phyloP scores from a whole-genome alignment of 116 monocot genomes.

The Posidonia oceanica region DNA sequence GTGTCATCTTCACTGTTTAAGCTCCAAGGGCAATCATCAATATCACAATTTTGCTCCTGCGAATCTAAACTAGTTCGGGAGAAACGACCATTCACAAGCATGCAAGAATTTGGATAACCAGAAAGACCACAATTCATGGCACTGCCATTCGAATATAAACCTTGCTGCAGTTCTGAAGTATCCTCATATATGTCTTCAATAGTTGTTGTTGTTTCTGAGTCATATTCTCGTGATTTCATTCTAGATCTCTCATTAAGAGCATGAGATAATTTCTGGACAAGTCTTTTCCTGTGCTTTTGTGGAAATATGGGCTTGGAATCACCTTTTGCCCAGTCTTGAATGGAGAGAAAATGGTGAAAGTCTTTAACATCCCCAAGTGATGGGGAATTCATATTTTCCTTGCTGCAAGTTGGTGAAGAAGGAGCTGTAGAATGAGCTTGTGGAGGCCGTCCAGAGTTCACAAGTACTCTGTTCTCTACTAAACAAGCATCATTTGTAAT shows the following conservation, averaged over 20 bases:
- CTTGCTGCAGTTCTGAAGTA: constrained; percentile 13
- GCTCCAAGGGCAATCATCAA: neutral
- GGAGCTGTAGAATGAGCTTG: constrained; percentile 39
- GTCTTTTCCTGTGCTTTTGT: constrained; percentile 16
- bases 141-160: constrained; percentile 7
- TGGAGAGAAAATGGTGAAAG: constrained; percentile 8
- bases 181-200: constrained; percentile 61
- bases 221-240: constrained; percentile 18
- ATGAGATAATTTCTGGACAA: constrained; percentile 12
- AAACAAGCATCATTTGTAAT: constrained; percentile 18
- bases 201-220: constrained; percentile 39
- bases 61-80: constrained; percentile 4
- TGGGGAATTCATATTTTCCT: constrained; percentile 27
- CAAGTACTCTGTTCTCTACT: constrained; percentile 25
- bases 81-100: constrained; percentile 6
- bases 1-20: constrained; percentile 17
- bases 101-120: constrained; percentile 11
- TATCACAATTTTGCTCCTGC: constrained; percentile 4
- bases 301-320: constrained; percentile 14
- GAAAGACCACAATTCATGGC: constrained; percentile 6
- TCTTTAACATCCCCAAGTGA: constrained; percentile 41
- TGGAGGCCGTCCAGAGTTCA: constrained; percentile 41
- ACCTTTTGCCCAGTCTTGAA: constrained; percentile 11
- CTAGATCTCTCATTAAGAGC: constrained; percentile 20
- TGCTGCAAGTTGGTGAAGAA: constrained; percentile 31